These are phyloP conservation scores for Eremothecium sinecaudum DNA, from an alignment of 1,139 yeast species.

Conservation along the genomic window DNA sequence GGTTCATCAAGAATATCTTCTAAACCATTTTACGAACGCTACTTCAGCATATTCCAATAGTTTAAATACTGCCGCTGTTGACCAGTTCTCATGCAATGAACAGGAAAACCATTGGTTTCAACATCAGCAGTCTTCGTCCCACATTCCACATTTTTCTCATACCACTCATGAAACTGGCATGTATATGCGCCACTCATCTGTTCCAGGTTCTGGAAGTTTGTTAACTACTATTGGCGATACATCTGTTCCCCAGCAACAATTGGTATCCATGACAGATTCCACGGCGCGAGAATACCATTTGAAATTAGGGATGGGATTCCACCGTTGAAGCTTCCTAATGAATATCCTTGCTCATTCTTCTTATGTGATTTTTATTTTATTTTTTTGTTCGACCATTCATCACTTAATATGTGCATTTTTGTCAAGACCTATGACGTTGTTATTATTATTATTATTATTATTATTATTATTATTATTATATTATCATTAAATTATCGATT, in stretches of 20 bases:
- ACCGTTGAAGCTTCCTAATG: constrained; percentile 1
- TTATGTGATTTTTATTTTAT: neutral
- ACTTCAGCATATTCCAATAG: constrained; percentile 1
- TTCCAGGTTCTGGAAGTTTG: neutral
- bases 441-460: constrained; percentile 6
- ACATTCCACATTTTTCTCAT: constrained; percentile 1
- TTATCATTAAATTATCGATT: no score
- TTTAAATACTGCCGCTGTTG: constrained; percentile 12
- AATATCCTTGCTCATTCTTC: neutral
- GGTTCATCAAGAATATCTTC: neutral
- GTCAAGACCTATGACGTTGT: constrained; percentile 4
- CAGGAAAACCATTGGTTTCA: neutral
- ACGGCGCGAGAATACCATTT: constrained; percentile 2
- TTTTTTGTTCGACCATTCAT: neutral
- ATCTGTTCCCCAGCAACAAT: constrained; percentile 1
- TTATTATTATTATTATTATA: no score
- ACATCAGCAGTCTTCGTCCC: neutral
- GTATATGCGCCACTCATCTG: constrained; percentile 1
- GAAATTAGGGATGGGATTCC: constrained; percentile 3
- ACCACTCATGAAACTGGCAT: constrained; percentile 1
- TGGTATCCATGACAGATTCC: constrained; percentile 1
- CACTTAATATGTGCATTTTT: constrained; percentile 2
- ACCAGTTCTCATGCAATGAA: neutral
- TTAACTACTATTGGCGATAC: neutral
- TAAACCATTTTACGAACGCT: constrained; percentile 1